These are phyloP conservation scores for Ophiostoma novo-ulmi DNA, from an alignment of 2,329 filamentous ascomycete genomes.

Conservation along the genomic window DNA sequence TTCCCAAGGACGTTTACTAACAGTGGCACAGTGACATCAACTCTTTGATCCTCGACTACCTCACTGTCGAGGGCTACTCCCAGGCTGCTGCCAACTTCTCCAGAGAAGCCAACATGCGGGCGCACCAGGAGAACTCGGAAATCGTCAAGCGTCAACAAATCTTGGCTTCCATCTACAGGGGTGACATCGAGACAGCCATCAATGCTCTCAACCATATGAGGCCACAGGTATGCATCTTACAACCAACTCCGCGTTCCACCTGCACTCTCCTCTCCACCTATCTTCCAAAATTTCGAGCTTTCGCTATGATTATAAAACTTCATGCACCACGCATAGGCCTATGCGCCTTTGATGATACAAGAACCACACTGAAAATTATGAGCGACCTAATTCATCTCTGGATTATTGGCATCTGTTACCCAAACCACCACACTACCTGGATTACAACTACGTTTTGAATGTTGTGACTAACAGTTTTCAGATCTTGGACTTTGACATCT, in stretches of 20 bases:
- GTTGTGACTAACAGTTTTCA: conserved; percentile 41
- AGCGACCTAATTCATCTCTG: conserved; percentile 39
- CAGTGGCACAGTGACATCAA: conserved; percentile 74
- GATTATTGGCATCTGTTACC: not conserved
- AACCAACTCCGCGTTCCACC: not conserved
- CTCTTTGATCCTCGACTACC: conserved; percentile 88
- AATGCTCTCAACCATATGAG: conserved; percentile 84
- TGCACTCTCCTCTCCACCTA: not conserved
- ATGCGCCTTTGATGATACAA: conserved; percentile 84
- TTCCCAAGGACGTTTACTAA: conserved; percentile 19
- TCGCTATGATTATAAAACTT: conserved; percentile 94
- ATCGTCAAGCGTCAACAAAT: conserved; percentile 79
- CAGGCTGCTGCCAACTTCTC: conserved; percentile 90
- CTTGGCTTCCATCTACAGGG: conserved; percentile 75
- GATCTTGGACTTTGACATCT: conserved; percentile 80
- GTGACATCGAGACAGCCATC: conserved; percentile 80
- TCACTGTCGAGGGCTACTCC: conserved; percentile 92
- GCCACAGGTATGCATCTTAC: conserved; percentile 66
- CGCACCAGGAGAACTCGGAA: conserved; percentile 64
- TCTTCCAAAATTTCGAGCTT: conserved; percentile 1
- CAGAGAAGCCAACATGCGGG: conserved; percentile 80
- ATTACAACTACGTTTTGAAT: not conserved
- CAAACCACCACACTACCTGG: not conserved
- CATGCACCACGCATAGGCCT: conserved; percentile 99
- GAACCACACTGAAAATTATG: conserved; percentile 64